Conservation (phyloP, 2,329 filamentous ascomycete species). For the Tolypocladium endophyticum region DNA sequence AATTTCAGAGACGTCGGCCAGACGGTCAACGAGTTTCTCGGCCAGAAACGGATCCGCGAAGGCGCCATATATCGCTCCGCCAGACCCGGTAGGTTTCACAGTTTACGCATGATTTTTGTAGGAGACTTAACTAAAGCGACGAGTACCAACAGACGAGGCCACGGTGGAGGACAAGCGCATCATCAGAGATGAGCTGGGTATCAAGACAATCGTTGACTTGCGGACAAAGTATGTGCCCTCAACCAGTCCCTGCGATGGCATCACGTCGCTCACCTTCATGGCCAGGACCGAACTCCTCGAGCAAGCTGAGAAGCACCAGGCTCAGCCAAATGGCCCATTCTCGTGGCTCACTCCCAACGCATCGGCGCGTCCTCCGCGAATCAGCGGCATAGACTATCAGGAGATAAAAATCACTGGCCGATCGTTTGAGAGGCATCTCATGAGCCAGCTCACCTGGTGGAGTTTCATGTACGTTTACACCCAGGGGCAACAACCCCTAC, state of each 20-base stretch:
- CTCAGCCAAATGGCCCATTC: conserved; percentile 31
- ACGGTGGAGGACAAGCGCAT: conserved; percentile 50
- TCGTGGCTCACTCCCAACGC: conserved; percentile 30
- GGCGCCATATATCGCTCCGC: conserved; percentile 60
- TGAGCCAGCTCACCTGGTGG: conserved; percentile 58
- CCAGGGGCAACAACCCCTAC: not conserved
- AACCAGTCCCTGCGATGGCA: not conserved
- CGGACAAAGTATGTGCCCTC: conserved; percentile 51
- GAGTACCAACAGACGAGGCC: conserved; percentile 50
- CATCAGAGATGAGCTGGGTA: conserved; percentile 48
- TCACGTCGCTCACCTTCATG: not conserved
- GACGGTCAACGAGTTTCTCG: conserved; percentile 51
- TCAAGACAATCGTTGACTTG: conserved; percentile 69
- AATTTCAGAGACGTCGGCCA: conserved; percentile 72
- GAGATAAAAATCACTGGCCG: conserved; percentile 66
- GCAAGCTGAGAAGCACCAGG: conserved; percentile 50
- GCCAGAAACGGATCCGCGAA: conserved; percentile 46
- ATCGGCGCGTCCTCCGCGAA: conserved; percentile 45
- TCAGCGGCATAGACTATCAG: conserved; percentile 52
- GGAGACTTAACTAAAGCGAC: not conserved
- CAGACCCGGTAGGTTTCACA: conserved; percentile 36
- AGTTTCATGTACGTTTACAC: conserved; percentile 43
- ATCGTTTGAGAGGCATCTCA: conserved; percentile 56
- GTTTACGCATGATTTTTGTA: not conserved
- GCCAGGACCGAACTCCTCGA: conserved; percentile 61